Percentiles rank a stretch among this genome's conserved stretches.
phyloP scores from a whole-genome alignment of 352 stramenopile genomes.

The Phytophthora megakarya region DNA sequence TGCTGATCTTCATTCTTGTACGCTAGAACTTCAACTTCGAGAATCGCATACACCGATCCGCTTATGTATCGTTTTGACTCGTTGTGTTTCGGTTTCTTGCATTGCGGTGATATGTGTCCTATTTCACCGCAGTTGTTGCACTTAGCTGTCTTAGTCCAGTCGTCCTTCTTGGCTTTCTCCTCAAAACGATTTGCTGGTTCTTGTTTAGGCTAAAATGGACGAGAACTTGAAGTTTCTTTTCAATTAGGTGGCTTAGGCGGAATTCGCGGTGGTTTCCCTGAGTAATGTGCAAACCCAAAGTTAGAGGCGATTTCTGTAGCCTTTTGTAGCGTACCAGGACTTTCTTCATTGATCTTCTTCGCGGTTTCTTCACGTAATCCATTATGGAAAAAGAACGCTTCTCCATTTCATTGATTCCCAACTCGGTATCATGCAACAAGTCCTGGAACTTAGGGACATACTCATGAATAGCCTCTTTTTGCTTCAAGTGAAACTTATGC shows the following conservation, averaged over 20 bases:
- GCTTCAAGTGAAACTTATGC: too few relatives aligned
- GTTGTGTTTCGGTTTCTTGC: too few relatives aligned
- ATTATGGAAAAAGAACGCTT: conserved; percentile 31
- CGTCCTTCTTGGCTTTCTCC: conserved; percentile 4
- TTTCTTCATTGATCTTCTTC: conserved; percentile 30
- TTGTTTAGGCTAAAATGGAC: background rate
- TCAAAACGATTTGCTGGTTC: background rate
- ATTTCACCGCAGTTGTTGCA: conserved; percentile 16
- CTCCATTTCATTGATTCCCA: conserved; percentile 14
- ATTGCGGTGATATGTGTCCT: too few relatives aligned
- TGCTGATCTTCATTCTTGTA: too few relatives aligned
- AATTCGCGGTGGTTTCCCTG: conserved; percentile 5
- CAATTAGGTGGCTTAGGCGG: background rate
- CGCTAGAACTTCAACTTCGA: too few relatives aligned
- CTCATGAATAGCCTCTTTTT: too few relatives aligned
- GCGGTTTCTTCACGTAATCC: conserved; percentile 16
- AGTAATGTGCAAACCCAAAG: conserved; percentile 25
- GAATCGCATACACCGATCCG: too few relatives aligned
- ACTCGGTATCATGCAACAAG: conserved; percentile 14
- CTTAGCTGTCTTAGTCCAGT: conserved; percentile 23
- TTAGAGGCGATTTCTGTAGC: conserved; percentile 16
- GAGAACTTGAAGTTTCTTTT: background rate
- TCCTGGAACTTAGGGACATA: too few relatives aligned
- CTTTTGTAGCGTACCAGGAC: conserved; percentile 12
- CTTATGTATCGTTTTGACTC: too few relatives aligned